phyloP scores from a whole-genome alignment of 371 early-diverging fungal species.

The Lichtheimia ramosa region DNA sequence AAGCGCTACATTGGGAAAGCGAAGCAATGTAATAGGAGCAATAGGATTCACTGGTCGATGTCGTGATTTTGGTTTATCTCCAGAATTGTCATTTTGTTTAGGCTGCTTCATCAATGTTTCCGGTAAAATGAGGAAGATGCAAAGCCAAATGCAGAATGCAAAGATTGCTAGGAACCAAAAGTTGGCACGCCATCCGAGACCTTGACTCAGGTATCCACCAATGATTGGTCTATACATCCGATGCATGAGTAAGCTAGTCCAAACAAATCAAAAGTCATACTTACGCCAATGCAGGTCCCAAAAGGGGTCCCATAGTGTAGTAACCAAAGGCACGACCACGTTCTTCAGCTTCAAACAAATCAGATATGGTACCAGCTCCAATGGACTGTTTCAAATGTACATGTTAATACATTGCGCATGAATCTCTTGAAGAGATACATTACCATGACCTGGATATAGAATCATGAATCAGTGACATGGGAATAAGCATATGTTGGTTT shows the following conservation, averaged over 20 bases:
- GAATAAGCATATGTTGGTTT: too few species aligned
- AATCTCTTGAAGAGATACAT: not conserved
- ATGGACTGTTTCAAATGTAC: constrained; percentile 21
- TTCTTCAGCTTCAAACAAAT: constrained; percentile 39
- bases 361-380: constrained; percentile 48
- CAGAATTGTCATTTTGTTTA: not conserved
- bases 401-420: not conserved
- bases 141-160: constrained; percentile 27
- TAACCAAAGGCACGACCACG: constrained; percentile 40
- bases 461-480: not conserved
- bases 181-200: constrained; percentile 46
- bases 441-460: not conserved
- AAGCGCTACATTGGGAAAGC: constrained; percentile 31
- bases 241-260: not conserved
- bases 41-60: constrained; percentile 25
- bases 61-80: not conserved
- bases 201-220: constrained; percentile 46
- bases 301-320: constrained; percentile 34
- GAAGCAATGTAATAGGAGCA: constrained; percentile 28
- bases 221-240: constrained; percentile 31
- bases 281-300: constrained; percentile 41
- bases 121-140: constrained; percentile 36
- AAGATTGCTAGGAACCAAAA: constrained; percentile 35
- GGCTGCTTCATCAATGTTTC: constrained; percentile 29
- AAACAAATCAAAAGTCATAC: not conserved